Conservation (phyloP, 495 filamentous ascomycete species). For the Aspergillus panamensis region DNA sequence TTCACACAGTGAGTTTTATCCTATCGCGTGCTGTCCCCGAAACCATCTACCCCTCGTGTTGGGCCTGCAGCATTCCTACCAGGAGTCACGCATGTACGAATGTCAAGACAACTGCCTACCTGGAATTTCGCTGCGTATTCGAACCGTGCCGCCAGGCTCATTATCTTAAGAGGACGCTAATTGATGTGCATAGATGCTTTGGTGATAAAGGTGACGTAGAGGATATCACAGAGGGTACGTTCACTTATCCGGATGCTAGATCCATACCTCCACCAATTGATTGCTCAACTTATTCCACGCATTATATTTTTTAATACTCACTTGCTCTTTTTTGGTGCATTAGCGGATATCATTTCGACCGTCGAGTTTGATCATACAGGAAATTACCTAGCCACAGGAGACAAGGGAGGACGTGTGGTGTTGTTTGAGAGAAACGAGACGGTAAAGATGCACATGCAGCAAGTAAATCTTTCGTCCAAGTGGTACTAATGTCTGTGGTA, state of each 20-base stretch:
- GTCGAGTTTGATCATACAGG: conserved; percentile 99
- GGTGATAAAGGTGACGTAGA: conserved; percentile 99
- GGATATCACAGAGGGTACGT: conserved; percentile 97
- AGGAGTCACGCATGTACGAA: background rate
- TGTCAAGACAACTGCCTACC: background rate
- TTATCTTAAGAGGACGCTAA: conserved; percentile 8
- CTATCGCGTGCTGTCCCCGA: conserved; percentile 7
- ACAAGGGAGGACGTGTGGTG: conserved; percentile 95
- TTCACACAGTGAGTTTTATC: conserved; percentile 90
- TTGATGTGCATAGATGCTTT: conserved; percentile 71
- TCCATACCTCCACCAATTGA: background rate
- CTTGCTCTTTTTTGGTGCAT: conserved; percentile 11
- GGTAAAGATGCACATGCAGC: conserved; percentile 43
- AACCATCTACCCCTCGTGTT: background rate
- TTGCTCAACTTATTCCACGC: background rate
- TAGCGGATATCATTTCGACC: conserved; percentile 98
- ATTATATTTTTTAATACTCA: conserved; percentile 1
- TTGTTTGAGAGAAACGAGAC: conserved; percentile 98
- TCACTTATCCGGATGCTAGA: background rate
- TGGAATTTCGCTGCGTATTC: background rate
- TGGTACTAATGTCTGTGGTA: conserved; percentile 38
- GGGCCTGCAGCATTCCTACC: background rate
- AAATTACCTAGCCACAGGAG: conserved; percentile 95
- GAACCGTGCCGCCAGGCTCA: background rate
- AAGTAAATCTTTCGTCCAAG: conserved; percentile 4